phyloP scores from a whole-genome alignment of 225 moss, liverwort and hornwort species.

The Polytrichum formosum region DNA sequence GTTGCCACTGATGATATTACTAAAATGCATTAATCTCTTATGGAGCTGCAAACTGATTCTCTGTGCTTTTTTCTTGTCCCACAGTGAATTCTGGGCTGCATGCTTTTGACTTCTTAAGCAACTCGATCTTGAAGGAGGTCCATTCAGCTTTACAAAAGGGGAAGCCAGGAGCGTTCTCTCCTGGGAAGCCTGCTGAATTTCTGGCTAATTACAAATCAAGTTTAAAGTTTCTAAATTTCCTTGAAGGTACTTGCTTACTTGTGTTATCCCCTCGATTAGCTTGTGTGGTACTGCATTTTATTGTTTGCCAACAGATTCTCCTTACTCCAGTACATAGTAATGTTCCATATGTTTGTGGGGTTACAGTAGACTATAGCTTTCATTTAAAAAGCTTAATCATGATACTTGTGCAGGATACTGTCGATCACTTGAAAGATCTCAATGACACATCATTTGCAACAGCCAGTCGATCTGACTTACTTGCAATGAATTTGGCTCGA shows the following conservation, averaged over 20 bases:
- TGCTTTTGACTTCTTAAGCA: constrained; percentile 81
- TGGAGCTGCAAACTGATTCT: neutral
- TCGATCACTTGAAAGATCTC: constrained; percentile 7
- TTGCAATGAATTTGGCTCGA: constrained; percentile 22
- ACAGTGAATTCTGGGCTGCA: constrained; percentile 82
- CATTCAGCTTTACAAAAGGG: constrained; percentile 76
- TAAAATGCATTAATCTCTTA: too few relatives aligned
- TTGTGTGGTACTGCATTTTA: too few relatives aligned
- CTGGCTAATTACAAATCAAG: constrained; percentile 85
- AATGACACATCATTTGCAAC: constrained; percentile 5
- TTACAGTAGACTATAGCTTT: neutral
- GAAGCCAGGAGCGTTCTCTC: constrained; percentile 82
- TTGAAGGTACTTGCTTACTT: constrained; percentile 58
- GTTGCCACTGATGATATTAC: too few relatives aligned
- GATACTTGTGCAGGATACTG: constrained; percentile 46
- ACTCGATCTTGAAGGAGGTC: constrained; percentile 86
- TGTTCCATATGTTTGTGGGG: too few relatives aligned
- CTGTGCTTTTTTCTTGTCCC: constrained; percentile 5
- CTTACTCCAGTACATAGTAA: too few relatives aligned
- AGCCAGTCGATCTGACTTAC: constrained; percentile 8
- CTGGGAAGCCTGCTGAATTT: constrained; percentile 85
- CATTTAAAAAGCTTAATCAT: constrained; percentile 17
- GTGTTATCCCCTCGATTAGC: too few relatives aligned
- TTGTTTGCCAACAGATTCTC: too few relatives aligned
- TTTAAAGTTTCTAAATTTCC: constrained; percentile 66